Percentiles rank a stretch among this genome's conserved stretches.
Evolutionary conservation across 208 protist genomes (phyloP).

Genomic region (Endotrypanum monterogeii): DNA sequence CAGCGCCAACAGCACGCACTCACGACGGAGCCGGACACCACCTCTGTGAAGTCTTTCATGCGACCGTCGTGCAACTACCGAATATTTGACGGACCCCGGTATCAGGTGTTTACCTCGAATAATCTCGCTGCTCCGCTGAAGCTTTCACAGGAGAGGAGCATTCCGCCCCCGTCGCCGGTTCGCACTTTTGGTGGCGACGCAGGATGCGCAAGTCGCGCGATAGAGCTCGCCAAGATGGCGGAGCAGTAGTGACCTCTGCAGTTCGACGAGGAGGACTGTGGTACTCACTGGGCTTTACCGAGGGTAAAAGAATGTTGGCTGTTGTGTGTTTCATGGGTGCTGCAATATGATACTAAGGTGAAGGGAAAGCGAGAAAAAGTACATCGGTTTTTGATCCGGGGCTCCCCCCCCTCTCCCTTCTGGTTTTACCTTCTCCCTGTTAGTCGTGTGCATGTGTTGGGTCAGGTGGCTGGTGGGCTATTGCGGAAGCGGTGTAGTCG

Average conservation of each 20-base stretch:
- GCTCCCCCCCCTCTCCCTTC: too few relatives aligned
- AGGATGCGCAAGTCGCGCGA: constrained; percentile 8
- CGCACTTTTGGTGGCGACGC: not conserved
- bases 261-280: not conserved
- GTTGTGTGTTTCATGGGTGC: not conserved
- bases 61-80: constrained; percentile 44
- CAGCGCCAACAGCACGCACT: constrained; percentile 28
- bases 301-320: not conserved
- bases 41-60: constrained; percentile 57
- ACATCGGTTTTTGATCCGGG: not conserved
- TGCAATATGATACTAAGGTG: not conserved
- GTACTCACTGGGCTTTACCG: too few relatives aligned
- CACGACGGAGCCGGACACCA: constrained; percentile 31
- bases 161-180: not conserved
- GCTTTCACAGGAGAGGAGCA: not conserved
- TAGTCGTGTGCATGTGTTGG: not conserved
- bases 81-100: constrained; percentile 41
- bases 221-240: constrained; percentile 24
- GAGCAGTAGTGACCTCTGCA: not conserved
- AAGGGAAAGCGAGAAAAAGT: not conserved
- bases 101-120: constrained; percentile 20
- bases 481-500: not conserved
- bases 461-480: not conserved
- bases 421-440: not conserved
- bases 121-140: not conserved